Percentiles rank a stretch among this genome's conserved stretches.
These are phyloP conservation scores for Phytophthora ramorum DNA, from an alignment of 352 stramenopile genomes.

Conservation along the genomic window DNA sequence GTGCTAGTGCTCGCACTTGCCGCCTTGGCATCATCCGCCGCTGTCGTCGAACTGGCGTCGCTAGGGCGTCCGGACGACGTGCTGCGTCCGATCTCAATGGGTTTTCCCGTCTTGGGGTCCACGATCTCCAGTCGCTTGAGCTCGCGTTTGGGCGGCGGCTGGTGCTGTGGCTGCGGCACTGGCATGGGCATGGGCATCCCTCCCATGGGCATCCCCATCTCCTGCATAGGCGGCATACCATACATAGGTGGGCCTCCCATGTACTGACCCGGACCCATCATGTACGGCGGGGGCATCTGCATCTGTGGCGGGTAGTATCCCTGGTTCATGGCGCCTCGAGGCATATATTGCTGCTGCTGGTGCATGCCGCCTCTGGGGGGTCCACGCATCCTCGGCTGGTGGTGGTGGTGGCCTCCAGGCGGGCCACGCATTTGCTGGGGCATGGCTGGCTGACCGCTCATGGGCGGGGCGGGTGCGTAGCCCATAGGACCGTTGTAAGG, in stretches of 20 bases:
- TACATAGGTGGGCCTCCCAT: conserved; percentile 51
- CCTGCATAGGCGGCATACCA: conserved; percentile 52
- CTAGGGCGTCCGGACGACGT: conserved; percentile 19
- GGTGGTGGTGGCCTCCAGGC: conserved; percentile 43
- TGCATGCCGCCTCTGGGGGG: conserved; percentile 47
- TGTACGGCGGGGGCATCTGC: conserved; percentile 55
- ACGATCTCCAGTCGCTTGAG: conserved; percentile 56
- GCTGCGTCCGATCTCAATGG: conserved; percentile 40
- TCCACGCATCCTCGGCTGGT: conserved; percentile 46
- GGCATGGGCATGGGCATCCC: conserved; percentile 47
- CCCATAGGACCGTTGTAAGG: conserved; percentile 52
- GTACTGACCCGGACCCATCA: conserved; percentile 53
- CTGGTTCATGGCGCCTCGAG: conserved; percentile 52
- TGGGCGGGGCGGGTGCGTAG: conserved; percentile 43
- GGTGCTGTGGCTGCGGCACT: conserved; percentile 38
- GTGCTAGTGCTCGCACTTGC: conserved; percentile 25
- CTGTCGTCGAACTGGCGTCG: conserved; percentile 21
- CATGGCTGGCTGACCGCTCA: conserved; percentile 38
- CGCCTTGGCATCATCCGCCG: conserved; percentile 26
- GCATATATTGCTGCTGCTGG: conserved; percentile 49
- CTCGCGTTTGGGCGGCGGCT: conserved; percentile 55
- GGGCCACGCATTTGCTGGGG: conserved; percentile 61
- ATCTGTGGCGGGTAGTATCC: conserved; percentile 57
- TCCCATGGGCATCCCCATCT: conserved; percentile 52
- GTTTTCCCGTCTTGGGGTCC: conserved; percentile 58